phyloP scores from a whole-genome alignment of 1,284 basidiomycete genomes.

The Gomphus sp. region DNA sequence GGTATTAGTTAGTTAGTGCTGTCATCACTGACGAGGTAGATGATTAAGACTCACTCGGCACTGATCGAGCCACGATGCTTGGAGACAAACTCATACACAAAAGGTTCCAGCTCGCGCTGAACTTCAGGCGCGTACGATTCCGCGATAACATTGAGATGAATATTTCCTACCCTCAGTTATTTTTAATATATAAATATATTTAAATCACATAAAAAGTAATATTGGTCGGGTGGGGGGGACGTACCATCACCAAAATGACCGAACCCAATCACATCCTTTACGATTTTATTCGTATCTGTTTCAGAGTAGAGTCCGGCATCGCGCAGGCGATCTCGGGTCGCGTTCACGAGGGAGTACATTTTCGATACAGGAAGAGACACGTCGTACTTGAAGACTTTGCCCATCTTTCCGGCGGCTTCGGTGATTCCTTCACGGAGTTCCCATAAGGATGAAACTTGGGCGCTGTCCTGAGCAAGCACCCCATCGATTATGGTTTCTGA shows the following conservation, averaged over 20 bases:
- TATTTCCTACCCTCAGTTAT: too few species aligned
- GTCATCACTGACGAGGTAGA: too few species aligned
- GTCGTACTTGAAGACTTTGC: slow-evolving; percentile 97
- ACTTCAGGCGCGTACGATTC: slow-evolving; percentile 77
- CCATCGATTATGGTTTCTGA: slow-evolving; percentile 77
- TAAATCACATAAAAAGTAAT: too few species aligned
- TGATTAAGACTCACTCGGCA: slow-evolving; percentile 48
- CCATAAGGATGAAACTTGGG: slow-evolving; percentile 90
- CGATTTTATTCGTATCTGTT: slow-evolving; percentile 49
- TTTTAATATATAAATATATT: too few species aligned
- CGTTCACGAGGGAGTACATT: slow-evolving; percentile 88
- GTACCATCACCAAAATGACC: slow-evolving; percentile 91
- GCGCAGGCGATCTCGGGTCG: slow-evolving; percentile 70
- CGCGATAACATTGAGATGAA: slow-evolving; percentile 94
- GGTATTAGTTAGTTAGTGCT: too few species aligned
- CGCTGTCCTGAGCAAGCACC: slow-evolving; percentile 86
- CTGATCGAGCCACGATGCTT: slow-evolving; percentile 80
- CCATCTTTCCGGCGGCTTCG: slow-evolving; percentile 90
- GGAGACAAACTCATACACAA: background rate
- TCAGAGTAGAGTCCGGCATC: slow-evolving; percentile 36
- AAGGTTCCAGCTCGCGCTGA: slow-evolving; percentile 61
- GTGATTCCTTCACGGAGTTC: slow-evolving; percentile 90
- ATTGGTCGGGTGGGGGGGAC: too few species aligned
- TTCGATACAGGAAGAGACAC: slow-evolving; percentile 83
- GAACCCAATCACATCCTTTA: slow-evolving; percentile 28